A percentile compares a stretch with the other conserved stretches of the same genome.
phyloP scores from a whole-genome alignment of 2,329 filamentous ascomycete species.

The Calonectria naviculata region DNA sequence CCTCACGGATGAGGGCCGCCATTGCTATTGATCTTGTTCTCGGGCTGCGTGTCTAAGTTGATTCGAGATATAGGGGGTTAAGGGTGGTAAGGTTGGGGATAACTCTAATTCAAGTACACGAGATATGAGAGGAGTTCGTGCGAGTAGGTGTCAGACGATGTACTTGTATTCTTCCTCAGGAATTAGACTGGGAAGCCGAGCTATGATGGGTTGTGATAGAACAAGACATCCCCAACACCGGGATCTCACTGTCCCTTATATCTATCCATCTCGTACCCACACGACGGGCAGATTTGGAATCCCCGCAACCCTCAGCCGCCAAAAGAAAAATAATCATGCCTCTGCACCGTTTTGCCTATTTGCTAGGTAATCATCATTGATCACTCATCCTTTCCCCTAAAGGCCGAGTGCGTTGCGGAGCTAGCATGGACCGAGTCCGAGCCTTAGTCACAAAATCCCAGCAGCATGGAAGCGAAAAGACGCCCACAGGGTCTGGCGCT shows the following conservation, averaged over 20 bases:
- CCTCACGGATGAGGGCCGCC: slow-evolving; percentile 60
- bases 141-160: not conserved
- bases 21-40: slow-evolving; percentile 26
- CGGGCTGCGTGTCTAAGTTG: not conserved
- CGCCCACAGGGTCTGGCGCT: not conserved
- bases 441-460: slow-evolving; percentile 1
- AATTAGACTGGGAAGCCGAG: not conserved
- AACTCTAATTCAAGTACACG: not conserved
- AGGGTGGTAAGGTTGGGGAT: not conserved
- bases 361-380: slow-evolving; percentile 15
- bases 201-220: not conserved
- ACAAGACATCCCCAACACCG: not conserved
- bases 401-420: not conserved
- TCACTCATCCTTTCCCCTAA: not conserved
- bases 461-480: not conserved
- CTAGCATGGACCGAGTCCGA: not conserved
- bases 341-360: not conserved
- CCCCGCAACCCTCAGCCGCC: not conserved
- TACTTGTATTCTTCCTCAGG: not conserved
- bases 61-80: not conserved
- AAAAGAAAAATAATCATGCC: not conserved
- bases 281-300: not conserved
- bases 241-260: slow-evolving; percentile 16
- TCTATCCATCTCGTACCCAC: not conserved
- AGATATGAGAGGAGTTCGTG: not conserved